Conservation (phyloP, 2,329 filamentous ascomycete genomes). For the Venturia oleaginea region DNA sequence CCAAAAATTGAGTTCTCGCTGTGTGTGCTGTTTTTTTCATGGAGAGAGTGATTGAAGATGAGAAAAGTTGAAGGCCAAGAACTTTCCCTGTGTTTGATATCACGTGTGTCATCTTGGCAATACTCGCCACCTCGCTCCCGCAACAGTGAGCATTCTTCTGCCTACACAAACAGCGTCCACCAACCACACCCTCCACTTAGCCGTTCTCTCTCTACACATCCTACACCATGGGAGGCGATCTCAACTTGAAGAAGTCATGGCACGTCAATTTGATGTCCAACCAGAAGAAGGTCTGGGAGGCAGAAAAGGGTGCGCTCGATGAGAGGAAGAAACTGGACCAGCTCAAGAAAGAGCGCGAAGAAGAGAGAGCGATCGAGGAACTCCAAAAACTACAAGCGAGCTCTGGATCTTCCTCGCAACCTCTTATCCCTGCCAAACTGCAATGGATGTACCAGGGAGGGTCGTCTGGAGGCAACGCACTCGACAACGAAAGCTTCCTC, state of each 20-base stretch:
- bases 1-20: no score
- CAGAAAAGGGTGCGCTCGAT: conserved; percentile 84
- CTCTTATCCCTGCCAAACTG: conserved; percentile 8
- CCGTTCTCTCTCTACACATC: neutral
- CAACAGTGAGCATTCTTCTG: neutral
- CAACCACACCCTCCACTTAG: neutral
- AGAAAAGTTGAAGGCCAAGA: no score
- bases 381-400: conserved; percentile 83
- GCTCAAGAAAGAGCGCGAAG: conserved; percentile 83
- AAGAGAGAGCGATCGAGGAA: conserved; percentile 88
- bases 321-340: conserved; percentile 92
- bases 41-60: no score
- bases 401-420: conserved; percentile 52
- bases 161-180: neutral
- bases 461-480: conserved; percentile 54
- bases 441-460: conserved; percentile 74
- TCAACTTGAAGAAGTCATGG: conserved; percentile 89
- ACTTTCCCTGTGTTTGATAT: no score
- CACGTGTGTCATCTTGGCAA: neutral
- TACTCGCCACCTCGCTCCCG: neutral
- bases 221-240: conserved; percentile 67
- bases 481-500: conserved; percentile 90
- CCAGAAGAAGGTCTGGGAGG: conserved; percentile 80
- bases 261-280: conserved; percentile 87
- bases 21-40: no score